Evolutionary conservation across 192 early-diverging fungal genomes (phyloP), one percentile per base, ranked within the genome.

Genomic region (Dimargaris xerosporica): DNA sequence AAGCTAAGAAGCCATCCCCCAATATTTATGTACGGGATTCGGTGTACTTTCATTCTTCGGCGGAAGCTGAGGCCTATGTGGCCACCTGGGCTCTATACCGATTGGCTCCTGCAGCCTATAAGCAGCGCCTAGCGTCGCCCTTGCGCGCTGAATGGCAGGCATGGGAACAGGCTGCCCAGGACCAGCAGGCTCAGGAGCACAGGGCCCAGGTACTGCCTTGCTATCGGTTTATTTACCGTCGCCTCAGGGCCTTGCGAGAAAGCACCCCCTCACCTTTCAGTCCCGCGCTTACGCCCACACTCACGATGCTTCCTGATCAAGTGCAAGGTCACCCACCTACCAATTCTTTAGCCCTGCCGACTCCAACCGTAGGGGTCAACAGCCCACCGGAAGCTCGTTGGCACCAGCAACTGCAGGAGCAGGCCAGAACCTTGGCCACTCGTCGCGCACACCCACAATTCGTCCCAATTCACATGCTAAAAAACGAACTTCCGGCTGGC

Each of bases 71-170:
- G n/a, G 21, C 21, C 19, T 52, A 52, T n/a, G 50, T 52, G 1
- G 50, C 50, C 50, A 52, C 50, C n/a, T 52, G 50, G 50, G 50
- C 50, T 11, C 19, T 52, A 10, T 52, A 26, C 28, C 50, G n/a
- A 26, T 28, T 52, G 23, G 21, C 50, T 19, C 9, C 19, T 11
- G 19, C 23, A 28, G 19, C 21, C 21, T 28, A 52, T 28, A 21
- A 52, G 23, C 50, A 28, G 21, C 50, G 28, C 23, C 28, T 52
- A 52, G 23, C 50, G 3, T 19, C 50, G 11, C 23, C 28, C 11
- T 52, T 52, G 28, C 50, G 50, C 9, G 50, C 21, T 28, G 50
- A 52, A n/a, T 52, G 50, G 50, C 50, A 52, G 19, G 23, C 21
- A 7, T 52, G 50, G 50, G 28, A 52, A 52, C 23, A 52, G 50